Evolutionary conservation across 2,329 filamentous ascomycete genomes (phyloP).

Genomic region (Monilinia laxa): DNA sequence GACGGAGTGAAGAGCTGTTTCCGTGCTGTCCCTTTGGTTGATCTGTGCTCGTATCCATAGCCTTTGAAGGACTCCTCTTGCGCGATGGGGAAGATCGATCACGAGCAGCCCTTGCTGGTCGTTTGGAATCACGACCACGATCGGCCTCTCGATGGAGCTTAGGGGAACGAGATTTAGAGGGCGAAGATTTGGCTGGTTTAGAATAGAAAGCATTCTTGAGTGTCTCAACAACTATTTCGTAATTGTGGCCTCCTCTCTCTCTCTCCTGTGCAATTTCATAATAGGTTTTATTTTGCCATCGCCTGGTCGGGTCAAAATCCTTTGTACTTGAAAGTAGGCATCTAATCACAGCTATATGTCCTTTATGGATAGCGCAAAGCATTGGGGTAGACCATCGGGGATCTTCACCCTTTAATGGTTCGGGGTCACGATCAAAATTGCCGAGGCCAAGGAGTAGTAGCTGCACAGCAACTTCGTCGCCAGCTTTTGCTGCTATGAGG

Average conservation of each 20-base stretch:
- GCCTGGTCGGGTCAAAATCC: constrained; percentile 79
- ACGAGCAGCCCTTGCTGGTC: constrained; percentile 29
- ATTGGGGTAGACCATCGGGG: constrained; percentile 85
- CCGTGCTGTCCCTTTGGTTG: constrained; percentile 27
- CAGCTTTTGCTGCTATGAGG: constrained; percentile 87
- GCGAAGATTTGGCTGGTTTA: constrained; percentile 49
- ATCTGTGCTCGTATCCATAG: constrained; percentile 33
- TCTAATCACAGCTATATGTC: constrained; percentile 80
- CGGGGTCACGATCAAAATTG: constrained; percentile 65
- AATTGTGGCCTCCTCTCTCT: constrained; percentile 78
- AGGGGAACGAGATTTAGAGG: constrained; percentile 53
- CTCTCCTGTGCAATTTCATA: constrained; percentile 71
- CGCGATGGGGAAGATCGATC: constrained; percentile 33
- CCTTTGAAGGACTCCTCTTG: constrained; percentile 34
- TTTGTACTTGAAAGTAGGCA: constrained; percentile 77
- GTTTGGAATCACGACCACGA: constrained; percentile 34
- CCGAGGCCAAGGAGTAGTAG: constrained; percentile 51
- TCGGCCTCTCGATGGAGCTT: constrained; percentile 43
- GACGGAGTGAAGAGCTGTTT: constrained; percentile 28
- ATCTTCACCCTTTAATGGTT: constrained; percentile 55
- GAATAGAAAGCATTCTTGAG: constrained; percentile 72
- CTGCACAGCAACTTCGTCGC: constrained; percentile 62
- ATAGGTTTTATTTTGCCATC: constrained; percentile 75
- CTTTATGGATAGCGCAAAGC: constrained; percentile 87
- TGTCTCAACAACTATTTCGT: constrained; percentile 83